These are phyloP conservation scores for Volutella citrinella DNA, from an alignment of 2,329 filamentous ascomycete species.

Conservation along the genomic window DNA sequence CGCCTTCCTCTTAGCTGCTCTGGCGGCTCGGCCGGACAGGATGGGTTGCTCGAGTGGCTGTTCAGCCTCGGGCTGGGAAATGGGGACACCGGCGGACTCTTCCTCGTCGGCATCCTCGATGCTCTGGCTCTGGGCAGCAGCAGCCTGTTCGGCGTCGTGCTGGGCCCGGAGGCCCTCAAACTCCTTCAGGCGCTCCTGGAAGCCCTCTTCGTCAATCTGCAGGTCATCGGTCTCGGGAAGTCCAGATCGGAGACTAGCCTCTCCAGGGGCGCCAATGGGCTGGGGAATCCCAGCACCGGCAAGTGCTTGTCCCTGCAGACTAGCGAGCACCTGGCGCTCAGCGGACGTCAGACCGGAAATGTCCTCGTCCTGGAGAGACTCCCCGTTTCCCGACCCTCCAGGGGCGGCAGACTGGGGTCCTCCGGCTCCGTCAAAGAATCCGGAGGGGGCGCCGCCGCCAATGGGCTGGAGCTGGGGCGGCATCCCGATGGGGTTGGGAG, in stretches of 20 bases:
- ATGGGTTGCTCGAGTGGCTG: slow-evolving; percentile 9
- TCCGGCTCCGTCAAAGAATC: slow-evolving; percentile 66
- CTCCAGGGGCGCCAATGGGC: slow-evolving; percentile 34
- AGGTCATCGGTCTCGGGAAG: slow-evolving; percentile 51
- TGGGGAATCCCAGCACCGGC: slow-evolving; percentile 29
- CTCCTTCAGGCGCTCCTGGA: slow-evolving; percentile 72
- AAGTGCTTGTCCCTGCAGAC: slow-evolving; percentile 24
- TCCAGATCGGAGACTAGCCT: slow-evolving; percentile 39
- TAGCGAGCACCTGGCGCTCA: slow-evolving; percentile 53
- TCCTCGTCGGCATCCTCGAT: slow-evolving; percentile 36
- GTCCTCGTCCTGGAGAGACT: slow-evolving; percentile 69
- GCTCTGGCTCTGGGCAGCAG: slow-evolving; percentile 23
- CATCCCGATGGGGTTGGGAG: slow-evolving; percentile 73
- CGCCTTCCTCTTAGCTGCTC: slow-evolving; percentile 31
- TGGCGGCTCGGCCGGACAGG: slow-evolving; percentile 22
- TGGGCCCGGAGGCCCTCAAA: slow-evolving; percentile 78
- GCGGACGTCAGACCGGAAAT: slow-evolving; percentile 59
- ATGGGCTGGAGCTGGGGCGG: slow-evolving; percentile 46
- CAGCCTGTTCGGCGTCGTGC: slow-evolving; percentile 55
- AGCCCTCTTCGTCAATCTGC: slow-evolving; percentile 54
- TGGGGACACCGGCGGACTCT: slow-evolving; percentile 9
- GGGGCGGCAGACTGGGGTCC: slow-evolving; percentile 23
- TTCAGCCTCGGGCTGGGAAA: slow-evolving; percentile 8
- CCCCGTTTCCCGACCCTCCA: slow-evolving; percentile 34
- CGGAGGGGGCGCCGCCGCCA: slow-evolving; percentile 57